Conservation (phyloP, 257 asterid genomes). For the Solanum arcanum region DNA sequence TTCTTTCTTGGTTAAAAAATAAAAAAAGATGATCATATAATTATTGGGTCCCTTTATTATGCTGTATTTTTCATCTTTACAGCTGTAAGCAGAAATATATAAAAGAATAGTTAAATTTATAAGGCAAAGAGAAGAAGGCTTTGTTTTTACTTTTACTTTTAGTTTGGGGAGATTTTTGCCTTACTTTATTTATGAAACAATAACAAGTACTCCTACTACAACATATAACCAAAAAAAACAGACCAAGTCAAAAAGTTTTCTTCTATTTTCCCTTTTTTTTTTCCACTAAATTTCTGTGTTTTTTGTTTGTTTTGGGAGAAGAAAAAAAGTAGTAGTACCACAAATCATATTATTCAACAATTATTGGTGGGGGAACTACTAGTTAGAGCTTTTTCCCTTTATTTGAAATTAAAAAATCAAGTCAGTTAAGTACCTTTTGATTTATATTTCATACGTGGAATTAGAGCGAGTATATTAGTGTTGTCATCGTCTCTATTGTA, state of each 20-base stretch:
- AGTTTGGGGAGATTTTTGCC: not conserved
- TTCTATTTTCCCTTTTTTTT: not conserved
- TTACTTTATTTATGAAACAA: conserved; percentile 16
- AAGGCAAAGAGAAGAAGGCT: not conserved
- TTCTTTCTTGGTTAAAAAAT: not conserved
- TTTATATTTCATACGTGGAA: not conserved
- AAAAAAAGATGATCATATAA: not conserved
- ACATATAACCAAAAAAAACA: not conserved
- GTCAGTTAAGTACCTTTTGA: not conserved
- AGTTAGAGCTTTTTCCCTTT: not conserved
- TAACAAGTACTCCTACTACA: conserved; percentile 2
- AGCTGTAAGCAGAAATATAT: conserved; percentile 27
- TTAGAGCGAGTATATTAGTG: not conserved
- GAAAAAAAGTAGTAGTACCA: not conserved
- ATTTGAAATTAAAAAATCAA: not conserved
- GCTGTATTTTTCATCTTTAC: conserved; percentile 39
- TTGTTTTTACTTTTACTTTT: not conserved
- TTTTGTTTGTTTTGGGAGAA: not conserved
- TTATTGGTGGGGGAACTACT: conserved; percentile 23
- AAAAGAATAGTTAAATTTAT: not conserved
- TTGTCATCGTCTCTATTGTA: not conserved
- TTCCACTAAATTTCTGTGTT: not conserved
- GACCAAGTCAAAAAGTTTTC: conserved; percentile 9
- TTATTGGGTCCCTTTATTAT: not conserved
- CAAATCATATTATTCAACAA: conserved; percentile 25